Evolutionary conservation across 192 early-diverging fungal genomes (phyloP).

Genomic region (Coemansia sp.): DNA sequence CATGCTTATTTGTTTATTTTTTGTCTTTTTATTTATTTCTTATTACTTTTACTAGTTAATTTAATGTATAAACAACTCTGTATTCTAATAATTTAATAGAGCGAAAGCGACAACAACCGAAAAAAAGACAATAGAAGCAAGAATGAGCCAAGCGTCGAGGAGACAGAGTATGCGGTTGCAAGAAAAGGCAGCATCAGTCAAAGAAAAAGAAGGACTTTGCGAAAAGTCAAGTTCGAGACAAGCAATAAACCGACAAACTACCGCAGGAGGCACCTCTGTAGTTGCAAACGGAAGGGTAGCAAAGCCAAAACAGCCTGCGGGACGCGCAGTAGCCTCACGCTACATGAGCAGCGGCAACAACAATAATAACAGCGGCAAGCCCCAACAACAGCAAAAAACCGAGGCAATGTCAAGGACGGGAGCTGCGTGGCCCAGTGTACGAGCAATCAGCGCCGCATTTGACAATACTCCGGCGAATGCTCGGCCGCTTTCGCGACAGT

Average conservation of each 20-base stretch:
- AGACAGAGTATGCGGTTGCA: constrained; percentile 36
- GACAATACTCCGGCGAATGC: constrained; percentile 4
- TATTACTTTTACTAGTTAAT: too few relatives aligned
- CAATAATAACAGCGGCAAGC: constrained; percentile 1
- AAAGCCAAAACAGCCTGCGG: constrained; percentile 32
- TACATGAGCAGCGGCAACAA: constrained; percentile 30
- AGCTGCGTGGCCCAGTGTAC: constrained; percentile 1
- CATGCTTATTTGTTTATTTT: neutral
- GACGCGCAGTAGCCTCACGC: constrained; percentile 38
- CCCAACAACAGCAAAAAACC: constrained; percentile 1
- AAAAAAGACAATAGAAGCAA: too few relatives aligned
- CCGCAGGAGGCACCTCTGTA: neutral
- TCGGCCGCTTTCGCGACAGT: neutral
- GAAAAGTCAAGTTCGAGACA: neutral
- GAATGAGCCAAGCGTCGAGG: constrained; percentile 29
- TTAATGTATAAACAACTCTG: constrained; percentile 9
- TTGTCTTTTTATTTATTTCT: neutral
- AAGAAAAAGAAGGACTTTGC: neutral
- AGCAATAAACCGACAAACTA: neutral
- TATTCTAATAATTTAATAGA: constrained; percentile 3
- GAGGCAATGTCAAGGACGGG: neutral
- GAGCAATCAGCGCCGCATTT: constrained; percentile 1
- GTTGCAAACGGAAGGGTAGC: constrained; percentile 18
- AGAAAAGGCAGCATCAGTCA: constrained; percentile 8
- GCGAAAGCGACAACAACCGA: too few relatives aligned